Conservation (phyloP, 2,329 filamentous ascomycete species). For the Penicillium palitans region DNA sequence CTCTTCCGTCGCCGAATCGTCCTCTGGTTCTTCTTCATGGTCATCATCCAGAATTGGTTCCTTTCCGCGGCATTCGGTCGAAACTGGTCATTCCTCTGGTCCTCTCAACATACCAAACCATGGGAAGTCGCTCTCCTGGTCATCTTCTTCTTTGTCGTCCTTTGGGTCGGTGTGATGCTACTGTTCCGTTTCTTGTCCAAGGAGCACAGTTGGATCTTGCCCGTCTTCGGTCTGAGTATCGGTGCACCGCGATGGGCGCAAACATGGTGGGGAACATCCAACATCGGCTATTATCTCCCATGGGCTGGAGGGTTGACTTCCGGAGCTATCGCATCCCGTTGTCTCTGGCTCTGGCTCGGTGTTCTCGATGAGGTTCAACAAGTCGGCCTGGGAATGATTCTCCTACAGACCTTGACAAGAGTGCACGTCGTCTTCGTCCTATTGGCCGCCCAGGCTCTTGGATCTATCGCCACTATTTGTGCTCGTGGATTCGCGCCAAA, state of each 20-base stretch:
- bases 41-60: slow-evolving; percentile 68
- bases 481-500: slow-evolving; percentile 62
- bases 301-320: slow-evolving; percentile 56
- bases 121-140: slow-evolving; percentile 59
- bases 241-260: slow-evolving; percentile 66
- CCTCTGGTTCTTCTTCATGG: slow-evolving; percentile 65
- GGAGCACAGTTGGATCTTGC: slow-evolving; percentile 65
- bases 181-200: slow-evolving; percentile 59
- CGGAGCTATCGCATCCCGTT: slow-evolving; percentile 57
- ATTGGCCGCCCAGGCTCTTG: slow-evolving; percentile 61
- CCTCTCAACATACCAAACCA: slow-evolving; percentile 54
- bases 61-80: slow-evolving; percentile 65
- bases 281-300: slow-evolving; percentile 62
- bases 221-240: slow-evolving; percentile 66
- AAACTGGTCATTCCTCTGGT: slow-evolving; percentile 66
- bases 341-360: slow-evolving; percentile 67
- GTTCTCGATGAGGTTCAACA: slow-evolving; percentile 65
- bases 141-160: slow-evolving; percentile 50
- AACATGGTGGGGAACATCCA: slow-evolving; percentile 65
- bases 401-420: slow-evolving; percentile 64
- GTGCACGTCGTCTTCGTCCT: slow-evolving; percentile 65
- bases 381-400: slow-evolving; percentile 67
- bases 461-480: slow-evolving; percentile 62
- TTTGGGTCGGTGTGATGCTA: slow-evolving; percentile 53
- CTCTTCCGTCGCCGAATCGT: slow-evolving; percentile 63